Evolutionary conservation across 176 grass and related monocot genomes (phyloP).

Genomic region (barley (Hordeum vulgare)): DNA sequence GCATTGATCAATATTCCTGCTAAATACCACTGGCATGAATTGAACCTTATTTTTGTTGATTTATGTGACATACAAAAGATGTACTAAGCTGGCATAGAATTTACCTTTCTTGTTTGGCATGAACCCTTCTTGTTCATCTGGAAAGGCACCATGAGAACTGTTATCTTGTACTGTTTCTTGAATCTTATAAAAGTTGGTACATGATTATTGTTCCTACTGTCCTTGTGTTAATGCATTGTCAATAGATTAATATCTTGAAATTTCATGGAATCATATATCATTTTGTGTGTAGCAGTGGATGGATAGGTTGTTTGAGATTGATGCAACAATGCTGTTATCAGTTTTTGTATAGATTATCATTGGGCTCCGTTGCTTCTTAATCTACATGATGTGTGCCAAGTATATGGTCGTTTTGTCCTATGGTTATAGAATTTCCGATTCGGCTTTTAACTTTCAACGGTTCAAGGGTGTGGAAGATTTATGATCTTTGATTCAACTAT

Average conservation of each 20-base stretch:
- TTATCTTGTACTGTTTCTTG: not conserved
- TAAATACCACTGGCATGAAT: not conserved
- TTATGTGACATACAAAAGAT: not conserved
- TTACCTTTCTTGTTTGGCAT: constrained; percentile 13
- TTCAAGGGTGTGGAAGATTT: not conserved
- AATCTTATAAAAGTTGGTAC: not conserved
- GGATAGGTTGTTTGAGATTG: not conserved
- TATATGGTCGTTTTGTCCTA: not conserved
- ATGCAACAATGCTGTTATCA: not conserved
- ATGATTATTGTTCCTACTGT: not conserved
- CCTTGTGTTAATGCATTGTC: not conserved
- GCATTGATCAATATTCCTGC: not conserved
- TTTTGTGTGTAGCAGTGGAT: not conserved
- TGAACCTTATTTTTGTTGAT: not conserved
- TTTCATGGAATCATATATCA: not conserved
- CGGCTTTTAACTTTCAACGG: not conserved
- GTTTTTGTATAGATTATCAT: not conserved
- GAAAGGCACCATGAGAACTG: not conserved
- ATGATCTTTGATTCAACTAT: not conserved
- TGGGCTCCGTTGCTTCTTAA: not conserved
- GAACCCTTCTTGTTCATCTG: not conserved
- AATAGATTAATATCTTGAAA: not conserved
- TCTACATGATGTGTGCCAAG: not conserved
- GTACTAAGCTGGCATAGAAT: not conserved
- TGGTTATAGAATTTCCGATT: not conserved